A percentile compares a stretch with the other conserved stretches of the same genome.
Evolutionary conservation across 2,329 filamentous ascomycete species (phyloP).

Genomic region (Penicillium sp.): DNA sequence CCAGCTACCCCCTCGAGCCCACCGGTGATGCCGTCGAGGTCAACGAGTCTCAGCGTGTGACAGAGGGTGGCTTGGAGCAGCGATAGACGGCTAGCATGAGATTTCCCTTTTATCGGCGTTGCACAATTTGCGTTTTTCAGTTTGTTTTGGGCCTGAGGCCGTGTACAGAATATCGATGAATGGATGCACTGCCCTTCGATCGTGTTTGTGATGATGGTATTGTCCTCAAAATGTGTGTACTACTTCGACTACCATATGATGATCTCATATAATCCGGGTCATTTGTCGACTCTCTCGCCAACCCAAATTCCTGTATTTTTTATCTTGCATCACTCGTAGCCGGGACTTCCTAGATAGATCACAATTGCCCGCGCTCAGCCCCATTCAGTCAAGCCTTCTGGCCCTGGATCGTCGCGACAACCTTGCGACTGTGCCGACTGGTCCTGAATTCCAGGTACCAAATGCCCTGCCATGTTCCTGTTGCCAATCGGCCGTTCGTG

Average conservation of each 20-base stretch:
- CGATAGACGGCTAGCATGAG: conserved; percentile 47
- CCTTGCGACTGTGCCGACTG: conserved; percentile 70
- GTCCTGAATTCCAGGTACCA: conserved; percentile 91
- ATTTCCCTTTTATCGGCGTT: conserved; percentile 38
- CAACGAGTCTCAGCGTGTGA: conserved; percentile 57
- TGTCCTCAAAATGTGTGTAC: conserved; percentile 8
- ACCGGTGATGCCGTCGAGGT: conserved; percentile 59
- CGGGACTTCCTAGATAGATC: conserved; percentile 3
- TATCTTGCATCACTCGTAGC: conserved; percentile 1
- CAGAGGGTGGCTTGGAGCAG: conserved; percentile 59
- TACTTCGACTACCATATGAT: conserved; percentile 6
- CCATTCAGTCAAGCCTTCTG: conserved; percentile 54
- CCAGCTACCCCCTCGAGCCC: conserved; percentile 75
- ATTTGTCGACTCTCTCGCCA: conserved; percentile 1
- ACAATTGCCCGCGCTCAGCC: conserved; percentile 16
- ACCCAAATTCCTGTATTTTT: not conserved
- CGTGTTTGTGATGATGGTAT: conserved; percentile 9
- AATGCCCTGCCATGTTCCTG: conserved; percentile 67
- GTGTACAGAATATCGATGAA: conserved; percentile 40
- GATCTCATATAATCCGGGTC: conserved; percentile 2
- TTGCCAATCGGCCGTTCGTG: conserved; percentile 72
- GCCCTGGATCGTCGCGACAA: conserved; percentile 93
- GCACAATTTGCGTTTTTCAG: conserved; percentile 30
- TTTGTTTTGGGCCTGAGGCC: conserved; percentile 29
- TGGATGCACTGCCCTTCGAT: conserved; percentile 26